Evolutionary conservation across 2,329 filamentous ascomycete genomes (phyloP).

Genomic region (Fusarium drepaniforme): DNA sequence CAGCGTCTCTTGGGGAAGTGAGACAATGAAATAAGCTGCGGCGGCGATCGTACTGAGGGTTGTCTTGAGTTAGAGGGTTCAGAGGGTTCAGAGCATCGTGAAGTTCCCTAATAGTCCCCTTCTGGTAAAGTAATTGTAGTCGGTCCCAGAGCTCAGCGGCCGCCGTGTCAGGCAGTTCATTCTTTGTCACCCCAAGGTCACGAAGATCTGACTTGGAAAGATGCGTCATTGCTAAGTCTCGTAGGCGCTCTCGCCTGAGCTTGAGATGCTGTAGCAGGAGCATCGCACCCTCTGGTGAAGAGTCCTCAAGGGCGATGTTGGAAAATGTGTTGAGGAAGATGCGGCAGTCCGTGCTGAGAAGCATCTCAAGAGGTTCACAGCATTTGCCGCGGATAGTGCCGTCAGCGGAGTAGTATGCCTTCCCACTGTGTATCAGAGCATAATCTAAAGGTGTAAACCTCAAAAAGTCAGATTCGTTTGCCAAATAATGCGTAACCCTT

Average conservation of each 20-base stretch:
- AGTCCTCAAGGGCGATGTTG: background rate
- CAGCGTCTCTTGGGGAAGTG: background rate
- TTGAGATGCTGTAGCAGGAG: background rate
- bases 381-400: background rate
- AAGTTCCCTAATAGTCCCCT: background rate
- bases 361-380: background rate
- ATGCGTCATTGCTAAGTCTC: background rate
- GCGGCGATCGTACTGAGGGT: too few relatives aligned
- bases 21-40: background rate
- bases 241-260: background rate
- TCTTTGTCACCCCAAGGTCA: background rate
- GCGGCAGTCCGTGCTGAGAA: background rate
- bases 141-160: background rate
- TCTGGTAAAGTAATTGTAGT: background rate
- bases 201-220: background rate
- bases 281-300: background rate
- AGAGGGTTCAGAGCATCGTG: background rate
- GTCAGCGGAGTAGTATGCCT: background rate
- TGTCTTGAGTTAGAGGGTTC: background rate
- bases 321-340: background rate
- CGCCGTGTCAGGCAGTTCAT: too few relatives aligned
- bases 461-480: too few relatives aligned
- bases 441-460: background rate
- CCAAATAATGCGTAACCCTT: too few relatives aligned
- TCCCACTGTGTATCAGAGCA: background rate